Conservation (phyloP, 2,329 filamentous ascomycete species). For the Aureobasidium sp. region DNA sequence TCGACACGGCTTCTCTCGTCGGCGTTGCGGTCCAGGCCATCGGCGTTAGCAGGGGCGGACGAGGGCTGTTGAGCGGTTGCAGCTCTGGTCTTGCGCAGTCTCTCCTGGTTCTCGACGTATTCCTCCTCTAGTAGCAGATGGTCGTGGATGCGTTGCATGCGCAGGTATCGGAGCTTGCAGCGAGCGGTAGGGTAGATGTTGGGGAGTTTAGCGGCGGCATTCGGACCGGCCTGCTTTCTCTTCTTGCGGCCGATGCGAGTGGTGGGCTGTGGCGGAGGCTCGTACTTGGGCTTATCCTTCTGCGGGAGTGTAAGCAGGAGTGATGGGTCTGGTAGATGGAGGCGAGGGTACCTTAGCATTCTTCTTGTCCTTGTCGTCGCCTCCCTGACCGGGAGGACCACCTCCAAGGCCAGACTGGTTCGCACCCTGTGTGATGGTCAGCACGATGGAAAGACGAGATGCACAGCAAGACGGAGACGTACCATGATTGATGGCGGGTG, state of each 20-base stretch:
- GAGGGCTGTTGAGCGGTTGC: conserved; percentile 50
- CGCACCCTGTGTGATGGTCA: conserved; percentile 52
- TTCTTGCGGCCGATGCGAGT: conserved; percentile 98
- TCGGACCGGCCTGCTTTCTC: conserved; percentile 88
- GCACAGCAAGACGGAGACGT: neutral
- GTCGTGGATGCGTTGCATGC: conserved; percentile 98
- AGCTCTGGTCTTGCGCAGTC: conserved; percentile 82
- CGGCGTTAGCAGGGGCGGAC: conserved; percentile 54
- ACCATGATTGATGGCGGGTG: conserved; percentile 8
- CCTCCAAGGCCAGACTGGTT: conserved; percentile 80
- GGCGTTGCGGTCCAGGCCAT: conserved; percentile 77
- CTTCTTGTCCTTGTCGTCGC: conserved; percentile 82
- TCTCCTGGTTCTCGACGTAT: conserved; percentile 98
- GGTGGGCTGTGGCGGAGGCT: conserved; percentile 92
- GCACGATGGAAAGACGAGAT: neutral
- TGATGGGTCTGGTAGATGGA: neutral
- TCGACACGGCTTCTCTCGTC: conserved; percentile 93
- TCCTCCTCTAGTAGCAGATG: conserved; percentile 95
- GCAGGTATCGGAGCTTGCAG: conserved; percentile 93
- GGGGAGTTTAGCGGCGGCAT: conserved; percentile 89
- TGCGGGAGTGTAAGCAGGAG: conserved; percentile 30
- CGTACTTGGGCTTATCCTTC: conserved; percentile 99
- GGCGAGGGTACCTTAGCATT: conserved; percentile 39
- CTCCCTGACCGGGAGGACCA: conserved; percentile 53
- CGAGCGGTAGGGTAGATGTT: conserved; percentile 89